These are phyloP conservation scores for Phialophora tarda DNA, from an alignment of 2,329 filamentous ascomycete species.

Conservation along the genomic window DNA sequence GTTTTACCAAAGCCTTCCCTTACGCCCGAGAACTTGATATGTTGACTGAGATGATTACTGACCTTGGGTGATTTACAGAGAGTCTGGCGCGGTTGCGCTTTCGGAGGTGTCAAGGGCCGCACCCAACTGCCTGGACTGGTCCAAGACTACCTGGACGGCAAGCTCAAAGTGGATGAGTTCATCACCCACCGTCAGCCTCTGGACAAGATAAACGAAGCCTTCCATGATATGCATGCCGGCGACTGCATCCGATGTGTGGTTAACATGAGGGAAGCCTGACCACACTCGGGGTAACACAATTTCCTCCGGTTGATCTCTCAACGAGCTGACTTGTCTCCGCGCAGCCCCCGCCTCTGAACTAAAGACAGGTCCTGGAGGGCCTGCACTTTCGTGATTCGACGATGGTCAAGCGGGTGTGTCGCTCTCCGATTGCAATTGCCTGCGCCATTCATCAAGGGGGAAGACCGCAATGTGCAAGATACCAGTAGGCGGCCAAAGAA, in stretches of 20 bases:
- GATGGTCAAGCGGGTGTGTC: conserved; percentile 3
- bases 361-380: background rate
- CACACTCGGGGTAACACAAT: conserved; percentile 38
- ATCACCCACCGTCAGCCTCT: conserved; percentile 93
- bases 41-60: background rate
- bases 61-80: background rate
- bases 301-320: conserved; percentile 3
- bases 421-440: conserved; percentile 13
- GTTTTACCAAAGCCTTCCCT: background rate
- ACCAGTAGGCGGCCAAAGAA: conserved; percentile 5
- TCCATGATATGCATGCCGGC: conserved; percentile 91
- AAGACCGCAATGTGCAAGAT: conserved; percentile 7
- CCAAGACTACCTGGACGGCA: conserved; percentile 83
- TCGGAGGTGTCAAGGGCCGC: conserved; percentile 97
- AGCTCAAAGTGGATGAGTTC: conserved; percentile 93
- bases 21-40: too few relatives aligned
- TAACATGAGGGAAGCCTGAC: conserved; percentile 56
- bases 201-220: conserved; percentile 83
- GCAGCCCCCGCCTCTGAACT: conserved; percentile 6
- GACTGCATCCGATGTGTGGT: conserved; percentile 97
- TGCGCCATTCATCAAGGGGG: background rate
- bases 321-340: background rate
- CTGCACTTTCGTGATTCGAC: conserved; percentile 4
- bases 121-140: conserved; percentile 88
- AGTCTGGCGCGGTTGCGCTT: conserved; percentile 97